Conservation (phyloP, 2,329 filamentous ascomycete genomes). For the Fusarium sp. region DNA sequence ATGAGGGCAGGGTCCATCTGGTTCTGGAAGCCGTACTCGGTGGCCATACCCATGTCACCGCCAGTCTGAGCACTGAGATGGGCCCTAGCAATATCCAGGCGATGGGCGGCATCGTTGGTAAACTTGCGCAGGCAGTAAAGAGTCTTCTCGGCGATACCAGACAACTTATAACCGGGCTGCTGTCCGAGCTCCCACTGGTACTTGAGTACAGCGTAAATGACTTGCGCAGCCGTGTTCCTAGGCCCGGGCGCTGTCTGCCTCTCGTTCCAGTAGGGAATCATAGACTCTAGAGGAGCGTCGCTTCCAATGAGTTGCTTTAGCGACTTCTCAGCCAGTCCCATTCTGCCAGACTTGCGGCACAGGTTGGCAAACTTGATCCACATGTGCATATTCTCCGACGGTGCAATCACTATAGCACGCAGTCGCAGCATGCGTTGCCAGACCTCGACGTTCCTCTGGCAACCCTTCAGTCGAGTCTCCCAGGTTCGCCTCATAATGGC, state of each 20-base stretch:
- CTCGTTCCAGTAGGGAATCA: constrained; percentile 66
- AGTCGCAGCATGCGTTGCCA: constrained; percentile 99
- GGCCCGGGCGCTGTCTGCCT: constrained; percentile 36
- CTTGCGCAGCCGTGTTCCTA: constrained; percentile 71
- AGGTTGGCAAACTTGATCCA: constrained; percentile 99
- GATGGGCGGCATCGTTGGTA: constrained; percentile 65
- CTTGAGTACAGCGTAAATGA: constrained; percentile 96
- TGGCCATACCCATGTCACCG: constrained; percentile 54
- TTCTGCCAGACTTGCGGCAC: constrained; percentile 93
- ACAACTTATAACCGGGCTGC: constrained; percentile 55
- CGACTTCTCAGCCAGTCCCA: constrained; percentile 94
- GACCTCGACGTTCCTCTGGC: constrained; percentile 95
- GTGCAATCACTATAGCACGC: constrained; percentile 87
- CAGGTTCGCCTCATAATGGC: constrained; percentile 91
- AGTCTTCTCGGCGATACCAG: constrained; percentile 61
- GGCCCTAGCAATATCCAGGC: constrained; percentile 61
- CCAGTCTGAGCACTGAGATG: constrained; percentile 58
- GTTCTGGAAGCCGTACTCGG: constrained; percentile 61
- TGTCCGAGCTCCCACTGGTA: constrained; percentile 92
- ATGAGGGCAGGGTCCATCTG: constrained; percentile 55
- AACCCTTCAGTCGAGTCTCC: constrained; percentile 93
- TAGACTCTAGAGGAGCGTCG: constrained; percentile 66
- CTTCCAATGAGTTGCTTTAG: constrained; percentile 86
- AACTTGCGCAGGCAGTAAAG: constrained; percentile 67
- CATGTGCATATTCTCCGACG: constrained; percentile 96